phyloP scores from a whole-genome alignment of 768 basidiomycete genomes.

The Auriscalpium vulgare region DNA sequence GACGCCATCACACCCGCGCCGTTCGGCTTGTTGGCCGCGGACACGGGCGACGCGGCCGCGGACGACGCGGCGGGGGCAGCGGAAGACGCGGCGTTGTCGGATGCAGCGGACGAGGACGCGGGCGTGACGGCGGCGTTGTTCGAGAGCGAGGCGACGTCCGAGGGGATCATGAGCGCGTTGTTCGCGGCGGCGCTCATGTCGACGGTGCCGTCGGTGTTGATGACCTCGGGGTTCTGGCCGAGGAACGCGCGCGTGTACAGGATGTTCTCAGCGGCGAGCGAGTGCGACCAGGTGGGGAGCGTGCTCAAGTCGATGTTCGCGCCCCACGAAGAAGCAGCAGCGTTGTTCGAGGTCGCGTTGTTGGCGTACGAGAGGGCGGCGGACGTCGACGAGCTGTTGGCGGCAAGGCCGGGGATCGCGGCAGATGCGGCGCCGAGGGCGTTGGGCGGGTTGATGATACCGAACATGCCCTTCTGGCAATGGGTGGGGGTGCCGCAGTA shows the following conservation, averaged over 20 bases:
- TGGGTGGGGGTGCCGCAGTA: slow-evolving; percentile 66
- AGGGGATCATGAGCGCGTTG: slow-evolving; percentile 52
- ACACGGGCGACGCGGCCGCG: not conserved
- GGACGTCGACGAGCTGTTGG: slow-evolving; percentile 40
- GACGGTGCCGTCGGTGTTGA: slow-evolving; percentile 43
- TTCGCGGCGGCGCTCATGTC: slow-evolving; percentile 35
- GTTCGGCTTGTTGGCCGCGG: slow-evolving; percentile 17
- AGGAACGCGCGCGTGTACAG: slow-evolving; percentile 37
- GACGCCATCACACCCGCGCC: slow-evolving; percentile 42
- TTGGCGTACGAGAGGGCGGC: slow-evolving; percentile 47
- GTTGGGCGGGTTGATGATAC: slow-evolving; percentile 63
- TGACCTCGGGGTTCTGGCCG: slow-evolving; percentile 42
- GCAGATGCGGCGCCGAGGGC: slow-evolving; percentile 40
- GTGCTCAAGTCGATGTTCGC: slow-evolving; percentile 46
- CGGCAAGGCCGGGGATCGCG: slow-evolving; percentile 41
- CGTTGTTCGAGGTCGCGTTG: slow-evolving; percentile 40
- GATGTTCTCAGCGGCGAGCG: slow-evolving; percentile 48
- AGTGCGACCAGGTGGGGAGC: slow-evolving; percentile 49
- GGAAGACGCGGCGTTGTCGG: slow-evolving; percentile 13
- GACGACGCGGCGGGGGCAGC: slow-evolving; percentile 18
- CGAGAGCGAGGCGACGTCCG: slow-evolving; percentile 43
- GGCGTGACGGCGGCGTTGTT: slow-evolving; percentile 22
- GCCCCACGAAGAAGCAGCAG: slow-evolving; percentile 51
- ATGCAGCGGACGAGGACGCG: slow-evolving; percentile 17
- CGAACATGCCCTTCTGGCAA: slow-evolving; percentile 83